phyloP scores from a whole-genome alignment of 306 rosid species.

The Heteromeles arbutifolia region DNA sequence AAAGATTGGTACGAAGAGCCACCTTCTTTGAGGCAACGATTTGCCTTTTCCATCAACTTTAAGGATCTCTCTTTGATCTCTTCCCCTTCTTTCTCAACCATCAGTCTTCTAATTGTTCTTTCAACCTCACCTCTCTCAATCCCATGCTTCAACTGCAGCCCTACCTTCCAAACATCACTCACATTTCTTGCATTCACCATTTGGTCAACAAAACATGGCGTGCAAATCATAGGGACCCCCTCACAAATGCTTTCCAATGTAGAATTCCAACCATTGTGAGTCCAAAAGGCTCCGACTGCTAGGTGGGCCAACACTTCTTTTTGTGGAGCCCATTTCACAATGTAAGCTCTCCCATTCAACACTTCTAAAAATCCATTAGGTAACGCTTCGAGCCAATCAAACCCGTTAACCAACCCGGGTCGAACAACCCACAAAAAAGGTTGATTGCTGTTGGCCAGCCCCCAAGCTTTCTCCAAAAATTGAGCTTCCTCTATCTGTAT shows the following conservation, averaged over 20 bases:
- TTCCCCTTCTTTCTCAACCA: slow-evolving; percentile 34
- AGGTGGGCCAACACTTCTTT: slow-evolving; percentile 45
- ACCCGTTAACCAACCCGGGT: slow-evolving; percentile 33
- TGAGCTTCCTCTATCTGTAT: slow-evolving; percentile 24
- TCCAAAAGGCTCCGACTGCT: slow-evolving; percentile 57
- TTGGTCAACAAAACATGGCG: slow-evolving; percentile 17
- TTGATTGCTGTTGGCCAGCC: slow-evolving; percentile 43
- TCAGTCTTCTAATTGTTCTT: slow-evolving; percentile 25
- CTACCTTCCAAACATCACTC: slow-evolving; percentile 49
- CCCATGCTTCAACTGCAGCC: slow-evolving; percentile 14
- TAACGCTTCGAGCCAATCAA: slow-evolving; percentile 13
- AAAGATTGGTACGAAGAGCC: slow-evolving; percentile 22
- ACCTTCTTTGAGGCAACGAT: slow-evolving; percentile 14
- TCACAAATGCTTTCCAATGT: slow-evolving; percentile 50
- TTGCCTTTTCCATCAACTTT: slow-evolving; percentile 35
- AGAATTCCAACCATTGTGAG: slow-evolving; percentile 67
- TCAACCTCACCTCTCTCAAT: slow-evolving; percentile 43
- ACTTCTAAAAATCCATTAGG: slow-evolving; percentile 36
- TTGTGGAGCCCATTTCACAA: slow-evolving; percentile 74
- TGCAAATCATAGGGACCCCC: slow-evolving; percentile 65
- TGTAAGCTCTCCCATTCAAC: slow-evolving; percentile 35
- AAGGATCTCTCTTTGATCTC: slow-evolving; percentile 25
- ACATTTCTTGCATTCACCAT: slow-evolving; percentile 41
- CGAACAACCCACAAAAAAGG: slow-evolving; percentile 65
- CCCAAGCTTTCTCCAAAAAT: slow-evolving; percentile 59